Conservation (phyloP, 2,329 filamentous ascomycete species). For the Aspergillus clavatus region DNA sequence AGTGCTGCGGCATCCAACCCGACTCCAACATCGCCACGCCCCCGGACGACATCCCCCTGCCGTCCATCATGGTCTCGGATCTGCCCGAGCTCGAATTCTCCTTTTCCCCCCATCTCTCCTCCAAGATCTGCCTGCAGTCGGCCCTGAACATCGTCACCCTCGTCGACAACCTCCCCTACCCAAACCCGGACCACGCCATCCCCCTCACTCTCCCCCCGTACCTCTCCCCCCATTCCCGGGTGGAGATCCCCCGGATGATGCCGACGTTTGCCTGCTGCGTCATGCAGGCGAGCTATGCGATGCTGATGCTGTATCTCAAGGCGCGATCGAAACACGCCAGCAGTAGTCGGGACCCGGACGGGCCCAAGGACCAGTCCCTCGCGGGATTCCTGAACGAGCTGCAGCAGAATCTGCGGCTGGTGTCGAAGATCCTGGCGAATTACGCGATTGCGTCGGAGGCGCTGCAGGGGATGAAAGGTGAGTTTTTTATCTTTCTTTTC, state of each 20-base stretch:
- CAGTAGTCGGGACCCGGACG: not conserved
- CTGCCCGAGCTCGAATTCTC: constrained; percentile 8
- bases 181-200: constrained; percentile 10
- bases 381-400: constrained; percentile 16
- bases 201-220: constrained; percentile 4
- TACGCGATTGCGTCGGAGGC: constrained; percentile 22
- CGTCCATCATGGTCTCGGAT: not conserved
- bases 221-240: constrained; percentile 1
- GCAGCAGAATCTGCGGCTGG: constrained; percentile 15
- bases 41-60: not conserved
- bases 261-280: constrained; percentile 24
- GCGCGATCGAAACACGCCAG: constrained; percentile 5
- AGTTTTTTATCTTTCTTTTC: not conserved
- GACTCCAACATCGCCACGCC: not conserved
- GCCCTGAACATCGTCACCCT: constrained; percentile 24
- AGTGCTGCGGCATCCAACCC: constrained; percentile 4
- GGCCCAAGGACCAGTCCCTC: not conserved
- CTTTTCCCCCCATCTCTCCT: constrained; percentile 23
- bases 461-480: constrained; percentile 19
- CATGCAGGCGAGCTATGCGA: constrained; percentile 23
- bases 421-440: constrained; percentile 15
- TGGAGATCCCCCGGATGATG: constrained; percentile 22
- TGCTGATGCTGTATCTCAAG: constrained; percentile 26
- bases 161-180: constrained; percentile 23
- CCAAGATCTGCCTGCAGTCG: constrained; percentile 24